These are phyloP conservation scores for Digitaria exilis DNA, from an alignment of 202 grass and related monocot genomes.

Conservation along the genomic window DNA sequence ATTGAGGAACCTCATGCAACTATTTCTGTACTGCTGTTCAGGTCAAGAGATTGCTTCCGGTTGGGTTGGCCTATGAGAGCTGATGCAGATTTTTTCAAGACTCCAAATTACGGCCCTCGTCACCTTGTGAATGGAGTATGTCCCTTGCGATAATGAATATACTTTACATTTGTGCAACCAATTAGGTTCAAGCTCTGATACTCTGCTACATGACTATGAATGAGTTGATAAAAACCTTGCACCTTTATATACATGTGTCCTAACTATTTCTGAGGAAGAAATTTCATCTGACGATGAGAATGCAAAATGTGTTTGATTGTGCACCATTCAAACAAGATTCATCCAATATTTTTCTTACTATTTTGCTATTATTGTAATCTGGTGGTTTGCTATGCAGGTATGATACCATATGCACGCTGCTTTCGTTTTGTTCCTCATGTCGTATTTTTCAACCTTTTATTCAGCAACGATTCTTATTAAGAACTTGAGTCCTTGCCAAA, in stretches of 20 bases:
- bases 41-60: conserved; percentile 90
- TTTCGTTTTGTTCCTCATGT: background rate
- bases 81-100: conserved; percentile 89
- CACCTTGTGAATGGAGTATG: conserved; percentile 54
- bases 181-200: background rate
- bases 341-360: background rate
- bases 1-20: conserved; percentile 13
- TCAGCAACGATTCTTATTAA: conserved; percentile 12
- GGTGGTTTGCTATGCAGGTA: background rate
- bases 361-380: conserved; percentile 17
- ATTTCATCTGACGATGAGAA: background rate
- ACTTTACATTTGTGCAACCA: background rate
- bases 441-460: background rate
- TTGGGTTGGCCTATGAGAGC: conserved; percentile 94
- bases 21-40: conserved; percentile 44
- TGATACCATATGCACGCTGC: background rate
- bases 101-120: conserved; percentile 21
- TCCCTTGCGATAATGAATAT: conserved; percentile 18
- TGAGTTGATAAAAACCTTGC: background rate
- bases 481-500: background rate
- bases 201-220: background rate
- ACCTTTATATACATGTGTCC: background rate
- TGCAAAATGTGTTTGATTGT: background rate
- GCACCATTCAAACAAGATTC: background rate
- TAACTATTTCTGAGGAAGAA: conserved; percentile 24